Evolutionary conservation across 2,329 filamentous ascomycete genomes (phyloP), one percentile per base, ranked within the genome.

Genomic region (Penicillium palitans): DNA sequence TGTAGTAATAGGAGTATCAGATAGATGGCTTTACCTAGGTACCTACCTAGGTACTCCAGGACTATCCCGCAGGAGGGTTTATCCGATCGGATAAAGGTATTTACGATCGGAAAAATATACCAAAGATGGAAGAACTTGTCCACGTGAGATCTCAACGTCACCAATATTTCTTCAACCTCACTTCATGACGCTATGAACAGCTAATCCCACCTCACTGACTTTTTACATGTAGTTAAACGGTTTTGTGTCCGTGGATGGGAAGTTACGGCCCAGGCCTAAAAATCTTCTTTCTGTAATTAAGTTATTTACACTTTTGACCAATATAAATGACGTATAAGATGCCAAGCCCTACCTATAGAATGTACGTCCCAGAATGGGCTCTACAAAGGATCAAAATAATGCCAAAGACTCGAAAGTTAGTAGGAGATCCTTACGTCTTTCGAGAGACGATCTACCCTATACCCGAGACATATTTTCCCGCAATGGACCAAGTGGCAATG

Each of bases 181-280:
- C 40, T 53, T 46, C 51, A 53, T 53, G 51, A 47, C 51, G 51
- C 29, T 27, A 37, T 53, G 40, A 8, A 52, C 21, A 17, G 40
- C 6, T 9, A 9, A 19, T 44, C 10, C 49, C 19, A 19, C 35
- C 13, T 24, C 27, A 21, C 5, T 31, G 19, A 33, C 10, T 5
- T 24, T 13, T 21, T n/a, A n/a, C 15, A 9, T 24, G 9, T 37
- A 19, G 15, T 10, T 5, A 9, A 46, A 17, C 3, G 3, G 9
- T 2, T 41, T 8, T n/a, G 8, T 31, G 8, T 3, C 15, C 13
- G 1, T 17, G 25, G 37, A 8, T 52, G 8, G 21, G 37, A 19
- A 24, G 15, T 3, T 35, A 35, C 10, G 19, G 1, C 12, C 40
- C 1, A 41, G 5, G 2, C 3, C 4, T 6, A 17, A 41, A 19